These are phyloP conservation scores for Aspergillus clavatus DNA, from an alignment of 2,329 filamentous ascomycete species.

Conservation along the genomic window DNA sequence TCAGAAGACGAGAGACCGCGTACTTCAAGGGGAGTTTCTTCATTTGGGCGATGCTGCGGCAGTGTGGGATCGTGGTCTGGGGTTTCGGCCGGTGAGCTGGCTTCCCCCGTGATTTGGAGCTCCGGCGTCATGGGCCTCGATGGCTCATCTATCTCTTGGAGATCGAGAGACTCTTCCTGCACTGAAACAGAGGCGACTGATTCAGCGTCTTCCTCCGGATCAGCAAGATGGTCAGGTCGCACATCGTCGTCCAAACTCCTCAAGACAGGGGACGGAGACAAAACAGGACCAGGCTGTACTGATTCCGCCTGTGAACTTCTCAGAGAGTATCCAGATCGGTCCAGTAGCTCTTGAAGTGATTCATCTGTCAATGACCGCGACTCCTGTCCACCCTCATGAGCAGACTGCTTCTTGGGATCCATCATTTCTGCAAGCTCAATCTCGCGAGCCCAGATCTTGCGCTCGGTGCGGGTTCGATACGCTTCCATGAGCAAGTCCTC, in stretches of 20 bases:
- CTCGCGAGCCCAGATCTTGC: slow-evolving; percentile 50
- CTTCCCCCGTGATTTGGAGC: slow-evolving; percentile 9
- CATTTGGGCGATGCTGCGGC: slow-evolving; percentile 44
- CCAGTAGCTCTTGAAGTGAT: slow-evolving; percentile 41
- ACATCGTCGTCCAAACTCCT: slow-evolving; percentile 13
- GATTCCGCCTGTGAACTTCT: slow-evolving; percentile 21
- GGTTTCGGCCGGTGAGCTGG: slow-evolving; percentile 3
- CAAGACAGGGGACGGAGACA: slow-evolving; percentile 20
- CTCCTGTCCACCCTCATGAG: neutral
- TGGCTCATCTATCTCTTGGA: neutral
- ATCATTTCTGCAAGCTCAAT: slow-evolving; percentile 36
- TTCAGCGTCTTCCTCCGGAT: slow-evolving; percentile 17
- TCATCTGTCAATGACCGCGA: slow-evolving; percentile 27
- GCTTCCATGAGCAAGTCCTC: slow-evolving; percentile 72
- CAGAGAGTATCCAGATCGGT: slow-evolving; percentile 38
- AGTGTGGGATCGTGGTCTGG: slow-evolving; percentile 40
- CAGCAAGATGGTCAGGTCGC: slow-evolving; percentile 20
- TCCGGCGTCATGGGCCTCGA: slow-evolving; percentile 3
- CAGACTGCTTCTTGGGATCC: slow-evolving; percentile 23
- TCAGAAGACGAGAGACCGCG: neutral
- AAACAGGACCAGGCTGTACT: slow-evolving; percentile 16
- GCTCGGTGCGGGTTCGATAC: slow-evolving; percentile 57
- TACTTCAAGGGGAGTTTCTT: slow-evolving; percentile 9
- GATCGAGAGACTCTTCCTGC: slow-evolving; percentile 16
- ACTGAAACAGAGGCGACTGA: slow-evolving; percentile 14